Conservation (phyloP, 2,329 filamentous ascomycete species). For the Zasmidium cellare region DNA sequence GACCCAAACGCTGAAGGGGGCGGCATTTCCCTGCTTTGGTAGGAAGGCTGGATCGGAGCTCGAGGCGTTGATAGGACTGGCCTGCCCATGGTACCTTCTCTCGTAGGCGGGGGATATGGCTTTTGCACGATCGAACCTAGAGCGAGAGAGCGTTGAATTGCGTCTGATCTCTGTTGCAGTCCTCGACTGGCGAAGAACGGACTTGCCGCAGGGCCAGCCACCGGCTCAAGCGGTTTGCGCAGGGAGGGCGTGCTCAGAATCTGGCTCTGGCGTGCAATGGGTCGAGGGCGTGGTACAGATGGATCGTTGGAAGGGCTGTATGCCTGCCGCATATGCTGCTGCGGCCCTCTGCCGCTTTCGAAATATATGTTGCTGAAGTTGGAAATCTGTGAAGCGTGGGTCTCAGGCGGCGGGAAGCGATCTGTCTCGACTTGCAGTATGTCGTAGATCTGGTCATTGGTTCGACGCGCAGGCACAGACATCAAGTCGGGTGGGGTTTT, state of each 20-base stretch:
- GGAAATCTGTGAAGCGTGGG: too few relatives aligned
- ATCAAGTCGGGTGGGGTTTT: too few relatives aligned
- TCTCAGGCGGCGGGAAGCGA: too few relatives aligned
- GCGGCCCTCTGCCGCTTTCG: background rate
- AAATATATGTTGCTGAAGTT: too few relatives aligned
- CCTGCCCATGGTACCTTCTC: background rate
- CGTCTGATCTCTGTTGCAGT: background rate
- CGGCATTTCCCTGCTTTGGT: slow-evolving; percentile 1
- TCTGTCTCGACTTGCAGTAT: too few relatives aligned
- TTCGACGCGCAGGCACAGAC: too few relatives aligned
- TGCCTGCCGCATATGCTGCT: background rate
- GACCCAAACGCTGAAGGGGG: slow-evolving; percentile 5
- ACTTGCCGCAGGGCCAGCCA: slow-evolving; percentile 37
- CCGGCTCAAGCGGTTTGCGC: slow-evolving; percentile 1
- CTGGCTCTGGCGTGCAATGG: background rate
- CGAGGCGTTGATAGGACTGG: background rate
- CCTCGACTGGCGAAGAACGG: slow-evolving; percentile 36
- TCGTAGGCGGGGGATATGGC: background rate
- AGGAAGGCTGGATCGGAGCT: background rate
- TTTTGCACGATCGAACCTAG: background rate
- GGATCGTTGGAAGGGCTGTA: background rate
- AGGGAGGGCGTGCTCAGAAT: background rate
- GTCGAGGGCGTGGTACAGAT: background rate
- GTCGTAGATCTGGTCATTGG: too few relatives aligned
- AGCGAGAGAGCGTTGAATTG: background rate